phyloP scores from a whole-genome alignment of 2,329 filamentous ascomycete genomes.

The Pseudofabraea citricarpa region DNA sequence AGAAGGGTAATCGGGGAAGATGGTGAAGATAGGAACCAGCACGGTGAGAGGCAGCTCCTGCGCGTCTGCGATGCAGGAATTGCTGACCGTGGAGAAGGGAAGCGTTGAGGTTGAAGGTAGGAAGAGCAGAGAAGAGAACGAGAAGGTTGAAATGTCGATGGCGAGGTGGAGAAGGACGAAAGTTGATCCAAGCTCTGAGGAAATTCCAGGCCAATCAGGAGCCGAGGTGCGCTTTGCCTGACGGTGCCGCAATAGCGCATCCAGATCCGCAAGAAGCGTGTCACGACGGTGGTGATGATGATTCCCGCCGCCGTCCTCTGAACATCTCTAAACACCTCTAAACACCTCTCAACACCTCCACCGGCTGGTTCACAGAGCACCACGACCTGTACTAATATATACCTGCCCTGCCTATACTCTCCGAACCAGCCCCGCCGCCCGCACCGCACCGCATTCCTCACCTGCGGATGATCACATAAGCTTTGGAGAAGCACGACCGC shows the following conservation, averaged over 20 bases:
- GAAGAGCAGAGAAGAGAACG: neutral
- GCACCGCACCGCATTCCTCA: neutral
- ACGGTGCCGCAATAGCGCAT: no score
- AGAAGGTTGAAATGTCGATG: neutral
- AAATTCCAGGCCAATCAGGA: neutral
- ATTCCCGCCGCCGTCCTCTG: no score
- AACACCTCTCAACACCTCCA: no score
- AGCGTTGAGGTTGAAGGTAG: constrained; percentile 1
- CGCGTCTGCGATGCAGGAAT: neutral
- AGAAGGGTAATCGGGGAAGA: neutral
- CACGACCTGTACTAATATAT: no score
- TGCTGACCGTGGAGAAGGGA: neutral
- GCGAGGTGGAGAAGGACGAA: neutral
- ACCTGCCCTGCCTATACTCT: no score
- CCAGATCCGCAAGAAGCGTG: no score
- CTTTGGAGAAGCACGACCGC: constrained; percentile 7
- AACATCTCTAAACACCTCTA: no score
- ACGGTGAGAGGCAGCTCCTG: constrained; percentile 1
- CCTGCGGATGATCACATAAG: constrained; percentile 18
- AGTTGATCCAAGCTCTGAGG: constrained; percentile 2
- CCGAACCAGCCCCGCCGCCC: constrained; percentile 2
- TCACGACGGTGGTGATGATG: no score
- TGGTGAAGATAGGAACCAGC: constrained; percentile 2
- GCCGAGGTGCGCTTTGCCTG: no score
- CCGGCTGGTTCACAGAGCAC: neutral